phyloP scores from a whole-genome alignment of 208 protist species.

The Trypanosoma grayi region DNA sequence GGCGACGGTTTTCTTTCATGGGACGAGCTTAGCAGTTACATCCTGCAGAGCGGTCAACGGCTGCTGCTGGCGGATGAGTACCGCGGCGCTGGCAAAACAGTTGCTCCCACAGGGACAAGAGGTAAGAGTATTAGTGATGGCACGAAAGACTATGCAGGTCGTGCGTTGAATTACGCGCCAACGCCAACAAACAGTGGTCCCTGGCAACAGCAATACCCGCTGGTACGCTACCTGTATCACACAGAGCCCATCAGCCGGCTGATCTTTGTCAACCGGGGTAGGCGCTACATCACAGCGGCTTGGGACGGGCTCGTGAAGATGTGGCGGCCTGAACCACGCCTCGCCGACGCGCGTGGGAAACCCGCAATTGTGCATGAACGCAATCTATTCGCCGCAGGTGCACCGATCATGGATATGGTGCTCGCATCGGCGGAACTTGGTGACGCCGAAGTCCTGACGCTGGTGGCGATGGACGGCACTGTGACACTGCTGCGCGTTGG shows the following conservation, averaged over 20 bases:
- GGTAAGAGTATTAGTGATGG: background rate
- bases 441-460: slow-evolving; percentile 73
- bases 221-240: slow-evolving; percentile 80
- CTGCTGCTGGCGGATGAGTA: slow-evolving; percentile 9
- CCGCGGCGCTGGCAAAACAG: background rate
- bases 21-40: slow-evolving; percentile 60
- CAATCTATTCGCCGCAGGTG: slow-evolving; percentile 55
- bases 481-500: slow-evolving; percentile 67
- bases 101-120: background rate
- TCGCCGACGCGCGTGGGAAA: slow-evolving; percentile 36
- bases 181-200: slow-evolving; percentile 50
- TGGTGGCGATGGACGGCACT: slow-evolving; percentile 75
- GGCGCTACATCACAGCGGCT: slow-evolving; percentile 66
- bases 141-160: background rate
- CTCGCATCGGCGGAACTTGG: slow-evolving; percentile 48
- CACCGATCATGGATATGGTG: slow-evolving; percentile 64
- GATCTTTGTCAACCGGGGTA: slow-evolving; percentile 42
- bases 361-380: slow-evolving; percentile 70
- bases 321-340: slow-evolving; percentile 64
- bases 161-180: slow-evolving; percentile 30
- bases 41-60: slow-evolving; percentile 42
- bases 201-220: slow-evolving; percentile 65
- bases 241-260: slow-evolving; percentile 61
- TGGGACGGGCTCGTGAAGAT: slow-evolving; percentile 85
- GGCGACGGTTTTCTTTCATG: slow-evolving; percentile 56